These are phyloP conservation scores for Flaveria linearis DNA, from an alignment of 129 eudicot species.

Conservation along the genomic window DNA sequence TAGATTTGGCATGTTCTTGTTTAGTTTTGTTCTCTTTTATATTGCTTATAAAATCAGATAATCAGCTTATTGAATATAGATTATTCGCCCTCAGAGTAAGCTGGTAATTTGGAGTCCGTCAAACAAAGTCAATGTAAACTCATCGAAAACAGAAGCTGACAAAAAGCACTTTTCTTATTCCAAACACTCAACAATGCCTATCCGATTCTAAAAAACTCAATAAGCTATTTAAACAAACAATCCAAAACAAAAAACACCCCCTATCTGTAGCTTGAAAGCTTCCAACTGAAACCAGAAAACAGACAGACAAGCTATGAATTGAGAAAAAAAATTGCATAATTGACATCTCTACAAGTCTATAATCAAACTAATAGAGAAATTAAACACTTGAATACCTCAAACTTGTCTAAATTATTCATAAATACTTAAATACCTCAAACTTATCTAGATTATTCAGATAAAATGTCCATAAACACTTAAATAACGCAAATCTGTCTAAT, in stretches of 20 bases:
- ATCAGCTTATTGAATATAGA: background rate
- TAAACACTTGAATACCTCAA: background rate
- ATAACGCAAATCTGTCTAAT: background rate
- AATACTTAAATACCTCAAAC: background rate
- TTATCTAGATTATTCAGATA: background rate
- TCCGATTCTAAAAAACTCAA: background rate
- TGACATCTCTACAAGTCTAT: background rate
- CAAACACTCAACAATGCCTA: background rate
- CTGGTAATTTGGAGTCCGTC: background rate
- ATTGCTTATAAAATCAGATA: conserved; percentile 4
- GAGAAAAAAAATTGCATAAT: background rate
- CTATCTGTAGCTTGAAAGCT: no score
- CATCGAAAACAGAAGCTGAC: background rate
- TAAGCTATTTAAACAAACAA: no score
- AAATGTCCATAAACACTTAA: background rate
- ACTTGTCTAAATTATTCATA: background rate
- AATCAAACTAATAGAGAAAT: background rate
- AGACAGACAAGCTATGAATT: background rate
- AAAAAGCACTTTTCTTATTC: background rate
- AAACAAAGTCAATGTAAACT: background rate
- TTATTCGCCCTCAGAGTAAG: background rate
- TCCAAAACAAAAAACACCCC: no score
- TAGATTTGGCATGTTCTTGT: background rate
- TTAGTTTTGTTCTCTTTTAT: background rate
- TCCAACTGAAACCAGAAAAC: background rate